Percentiles rank a stretch among this genome's conserved stretches.
Conservation (phyloP, 805 yeast species). For the Kregervanrija pseudodelftensis region DNA sequence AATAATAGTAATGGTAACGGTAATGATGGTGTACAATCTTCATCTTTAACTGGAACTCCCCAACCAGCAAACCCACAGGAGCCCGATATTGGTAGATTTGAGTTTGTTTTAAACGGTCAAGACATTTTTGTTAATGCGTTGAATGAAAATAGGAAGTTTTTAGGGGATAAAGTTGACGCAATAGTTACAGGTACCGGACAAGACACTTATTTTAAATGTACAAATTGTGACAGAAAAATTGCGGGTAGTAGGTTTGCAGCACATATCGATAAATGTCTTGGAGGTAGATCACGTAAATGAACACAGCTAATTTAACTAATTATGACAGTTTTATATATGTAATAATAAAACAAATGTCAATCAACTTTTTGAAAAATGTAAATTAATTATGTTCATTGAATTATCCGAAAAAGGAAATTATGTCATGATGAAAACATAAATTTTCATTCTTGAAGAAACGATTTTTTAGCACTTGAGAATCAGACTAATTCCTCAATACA, state of each 20-base stretch:
- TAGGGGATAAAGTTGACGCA: slow-evolving; percentile 8
- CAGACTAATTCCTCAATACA: too few relatives aligned
- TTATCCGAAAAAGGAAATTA: too few relatives aligned
- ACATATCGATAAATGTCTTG: slow-evolving; percentile 84
- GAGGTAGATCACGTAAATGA: slow-evolving; percentile 52
- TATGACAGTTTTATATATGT: too few relatives aligned
- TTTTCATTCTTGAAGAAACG: too few relatives aligned
- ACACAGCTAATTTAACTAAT: neutral
- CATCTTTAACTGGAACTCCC: slow-evolving; percentile 18
- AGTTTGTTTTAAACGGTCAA: slow-evolving; percentile 22
- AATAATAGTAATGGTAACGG: neutral
- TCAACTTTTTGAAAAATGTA: too few relatives aligned
- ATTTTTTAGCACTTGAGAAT: too few relatives aligned
- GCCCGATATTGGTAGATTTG: slow-evolving; percentile 26
- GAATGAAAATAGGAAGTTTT: slow-evolving; percentile 5
- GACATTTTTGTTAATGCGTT: slow-evolving; percentile 23
- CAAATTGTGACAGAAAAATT: slow-evolving; percentile 75
- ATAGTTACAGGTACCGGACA: slow-evolving; percentile 14
- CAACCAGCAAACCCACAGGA: slow-evolving; percentile 14
- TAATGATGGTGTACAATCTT: neutral
- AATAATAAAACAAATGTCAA: too few relatives aligned
- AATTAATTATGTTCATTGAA: too few relatives aligned
- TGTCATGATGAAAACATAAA: too few relatives aligned
- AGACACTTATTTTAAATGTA: slow-evolving; percentile 61
- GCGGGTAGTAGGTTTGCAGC: slow-evolving; percentile 92